Evolutionary conservation across 257 asterid genomes (phyloP), one percentile per base, ranked within the genome.

Genomic region (Nicotiana noctiflora): DNA sequence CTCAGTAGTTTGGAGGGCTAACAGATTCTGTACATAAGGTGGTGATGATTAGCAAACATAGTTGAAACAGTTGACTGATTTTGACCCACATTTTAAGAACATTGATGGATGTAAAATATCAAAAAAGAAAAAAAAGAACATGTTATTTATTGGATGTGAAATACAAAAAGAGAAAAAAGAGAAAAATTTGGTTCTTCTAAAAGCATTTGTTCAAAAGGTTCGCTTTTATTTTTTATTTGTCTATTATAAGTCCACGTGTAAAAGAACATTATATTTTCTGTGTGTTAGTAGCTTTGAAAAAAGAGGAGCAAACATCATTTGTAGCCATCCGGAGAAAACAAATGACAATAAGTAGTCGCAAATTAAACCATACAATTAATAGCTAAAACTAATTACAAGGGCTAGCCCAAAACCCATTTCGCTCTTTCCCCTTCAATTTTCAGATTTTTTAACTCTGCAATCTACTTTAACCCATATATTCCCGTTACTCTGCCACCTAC

Each of bases 11-110:
- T 74, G 61, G 59, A 49, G 61, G 44, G 61, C 79, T 74, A 25
- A 74, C 79, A 23, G 21, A 49, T 74, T 74, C 44, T 74, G 79
- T 74, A 74, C 61, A 74, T 74, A 49, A 46, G 61, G 78, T 74
- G 61, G 25, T 74, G 23, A 12, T 10, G 52, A 70, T 3, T 25
- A n/a, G 29, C 60, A 74, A 25, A 25, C 79, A 49, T 49, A 23
- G 60, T 46, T 46, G 60, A 46, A 72, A 46, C 61, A 46, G 78
- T 19, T 44, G 34, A n/a, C 37, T 70, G 37, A 44, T 19, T 40
- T 40, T 44, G 77, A 70, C 77, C 1, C 5, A 6, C 61, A 44
- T 2, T 21, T 70, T 40, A 70, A 12, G 8, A 70, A 44, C 13
- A 70, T 21, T 46, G 61, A 49, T 21, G 25, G 61, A 23, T 72